Evolutionary conservation across 2,329 filamentous ascomycete species (phyloP).

Genomic region (Plectosphaerella sp.): DNA sequence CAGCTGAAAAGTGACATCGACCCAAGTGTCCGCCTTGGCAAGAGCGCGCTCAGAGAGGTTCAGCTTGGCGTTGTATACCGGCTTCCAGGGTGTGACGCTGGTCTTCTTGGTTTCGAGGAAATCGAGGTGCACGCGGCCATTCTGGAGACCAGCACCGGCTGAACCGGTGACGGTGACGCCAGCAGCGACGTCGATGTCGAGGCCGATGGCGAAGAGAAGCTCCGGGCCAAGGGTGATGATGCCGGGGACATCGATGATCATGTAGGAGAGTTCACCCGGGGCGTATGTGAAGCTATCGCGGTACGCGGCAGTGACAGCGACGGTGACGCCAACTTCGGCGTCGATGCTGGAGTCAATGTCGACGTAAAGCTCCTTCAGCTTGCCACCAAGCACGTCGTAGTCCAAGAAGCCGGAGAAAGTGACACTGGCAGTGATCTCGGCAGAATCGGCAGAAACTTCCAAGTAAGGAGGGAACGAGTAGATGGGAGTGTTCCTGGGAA

Average conservation of each 20-base stretch:
- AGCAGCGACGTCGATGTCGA: constrained; percentile 8
- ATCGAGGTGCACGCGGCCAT: constrained; percentile 19
- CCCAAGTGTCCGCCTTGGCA: constrained; percentile 16
- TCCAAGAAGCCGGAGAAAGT: constrained; percentile 16
- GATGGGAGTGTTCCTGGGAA: constrained; percentile 13
- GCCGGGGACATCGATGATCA: constrained; percentile 13
- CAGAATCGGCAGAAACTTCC: constrained; percentile 14
- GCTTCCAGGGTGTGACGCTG: constrained; percentile 17
- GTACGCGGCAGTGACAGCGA: constrained; percentile 12
- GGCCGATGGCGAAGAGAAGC: constrained; percentile 10
- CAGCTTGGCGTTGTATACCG: constrained; percentile 24
- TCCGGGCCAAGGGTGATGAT: constrained; percentile 8
- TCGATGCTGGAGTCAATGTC: constrained; percentile 15
- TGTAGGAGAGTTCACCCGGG: constrained; percentile 9
- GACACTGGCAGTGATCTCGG: constrained; percentile 13
- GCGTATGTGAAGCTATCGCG: constrained; percentile 13
- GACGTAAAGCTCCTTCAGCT: constrained; percentile 14
- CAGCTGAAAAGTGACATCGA: constrained; percentile 15
- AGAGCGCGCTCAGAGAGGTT: constrained; percentile 15
- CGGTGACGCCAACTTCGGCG: constrained; percentile 12
- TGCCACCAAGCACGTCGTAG: constrained; percentile 12
- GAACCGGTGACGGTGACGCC: constrained; percentile 11
- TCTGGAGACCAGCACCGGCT: constrained; percentile 13
- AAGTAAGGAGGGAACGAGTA: constrained; percentile 12
- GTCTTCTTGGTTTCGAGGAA: constrained; percentile 21